Evolutionary conservation across 441 rosid species (phyloP), one percentile per base, ranked within the genome.

Genomic region (Brassica balearica): DNA sequence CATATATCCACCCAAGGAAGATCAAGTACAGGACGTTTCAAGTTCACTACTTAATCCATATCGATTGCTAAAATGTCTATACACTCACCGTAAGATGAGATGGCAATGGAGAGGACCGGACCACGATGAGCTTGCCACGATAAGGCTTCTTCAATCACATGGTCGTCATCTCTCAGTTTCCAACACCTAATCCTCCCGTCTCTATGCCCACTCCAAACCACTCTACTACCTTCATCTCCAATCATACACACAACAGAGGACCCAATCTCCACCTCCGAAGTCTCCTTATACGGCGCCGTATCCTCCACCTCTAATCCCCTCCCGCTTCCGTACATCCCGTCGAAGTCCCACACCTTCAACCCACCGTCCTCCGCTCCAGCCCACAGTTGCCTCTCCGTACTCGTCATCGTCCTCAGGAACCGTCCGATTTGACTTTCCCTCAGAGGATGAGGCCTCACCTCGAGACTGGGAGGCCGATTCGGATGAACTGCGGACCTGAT

Each of bases 101-200:
- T 72, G 53, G 80, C 80, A 63, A 88, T 77, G 34, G 92, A 87
- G 68, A 88, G 85, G 15, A 88, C 90, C 0, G 90, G 91, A 20
- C 88, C 90, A 14, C 90, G 90, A 80, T 90, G 92, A 68, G 90
- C 90, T 63, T 83, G 87, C 92, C 92, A 88, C 2, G 86, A 86
- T 22, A 87, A 85, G 1, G 75, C 71, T 63, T 90, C 92, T 71
- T 73, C 80, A 72, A 88, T 83, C 11, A 66, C 71, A 34, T 32
- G 71, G 19, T 63, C 75, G 69, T 8, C 64, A 72, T 10, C 64
- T 19, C 48, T 74, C 63, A 83, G 69, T 78, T 76, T 85, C 92
- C 92, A 90, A 77, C 92, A 84, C 68, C 80, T 81, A 12, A 90
- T 81, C 78, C 72, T 85, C 27, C 95, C 95, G 34, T 88, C 95